Percentiles rank a stretch among this genome's conserved stretches.
Conservation (phyloP, 345 rosid genomes). For the Microcos paniculata region DNA sequence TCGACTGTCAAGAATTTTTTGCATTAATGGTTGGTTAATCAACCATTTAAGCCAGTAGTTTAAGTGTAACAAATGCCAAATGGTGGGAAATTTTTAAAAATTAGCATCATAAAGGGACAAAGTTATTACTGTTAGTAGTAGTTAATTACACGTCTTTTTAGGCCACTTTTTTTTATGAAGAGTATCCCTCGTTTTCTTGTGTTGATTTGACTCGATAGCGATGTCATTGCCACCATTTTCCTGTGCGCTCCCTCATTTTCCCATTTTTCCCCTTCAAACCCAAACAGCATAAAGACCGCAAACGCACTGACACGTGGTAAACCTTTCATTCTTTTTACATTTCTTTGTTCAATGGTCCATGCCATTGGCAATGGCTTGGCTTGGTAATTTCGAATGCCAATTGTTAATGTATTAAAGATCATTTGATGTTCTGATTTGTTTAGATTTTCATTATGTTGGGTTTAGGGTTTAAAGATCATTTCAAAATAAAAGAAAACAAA, state of each 20-base stretch:
- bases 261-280: not conserved
- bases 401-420: too few species aligned
- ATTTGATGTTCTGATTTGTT: too few species aligned
- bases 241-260: not conserved
- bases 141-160: slow-evolving; percentile 10
- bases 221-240: not conserved
- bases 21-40: not conserved
- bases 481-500: too few species aligned
- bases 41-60: not conserved
- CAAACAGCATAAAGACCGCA: not conserved
- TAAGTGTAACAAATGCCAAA: too few species aligned
- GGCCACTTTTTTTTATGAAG: not conserved
- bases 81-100: too few species aligned
- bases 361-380: too few species aligned
- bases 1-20: not conserved
- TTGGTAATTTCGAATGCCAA: too few species aligned
- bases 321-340: not conserved
- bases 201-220: slow-evolving; percentile 5
- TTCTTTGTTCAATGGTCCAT: too few species aligned
- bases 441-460: too few species aligned
- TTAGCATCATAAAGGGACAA: not conserved
- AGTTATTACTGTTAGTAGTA: not conserved
- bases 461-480: too few species aligned
- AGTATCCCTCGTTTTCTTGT: not conserved
- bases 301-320: not conserved